These are phyloP conservation scores for Phytophthora melonis DNA, from an alignment of 352 stramenopile species.

Conservation along the genomic window DNA sequence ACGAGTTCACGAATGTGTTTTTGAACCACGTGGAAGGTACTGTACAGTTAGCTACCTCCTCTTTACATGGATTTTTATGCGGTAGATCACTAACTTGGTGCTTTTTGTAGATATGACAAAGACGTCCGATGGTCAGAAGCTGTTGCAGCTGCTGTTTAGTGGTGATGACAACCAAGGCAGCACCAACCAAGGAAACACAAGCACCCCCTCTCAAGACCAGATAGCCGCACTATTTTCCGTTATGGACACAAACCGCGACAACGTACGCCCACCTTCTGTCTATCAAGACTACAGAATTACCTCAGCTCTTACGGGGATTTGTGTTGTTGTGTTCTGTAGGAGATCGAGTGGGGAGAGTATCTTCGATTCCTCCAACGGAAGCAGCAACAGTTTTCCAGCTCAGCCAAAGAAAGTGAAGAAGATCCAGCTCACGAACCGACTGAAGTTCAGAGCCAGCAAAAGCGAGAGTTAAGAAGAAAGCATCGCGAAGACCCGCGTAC, in stretches of 20 bases:
- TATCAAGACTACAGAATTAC: not conserved
- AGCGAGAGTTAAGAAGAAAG: slow-evolving; percentile 38
- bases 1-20: slow-evolving; percentile 68
- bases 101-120: slow-evolving; percentile 42
- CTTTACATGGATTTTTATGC: not conserved
- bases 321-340: slow-evolving; percentile 23
- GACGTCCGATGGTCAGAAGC: slow-evolving; percentile 49
- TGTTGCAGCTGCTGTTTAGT: slow-evolving; percentile 50
- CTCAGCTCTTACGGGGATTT: not conserved
- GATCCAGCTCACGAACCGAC: not conserved
- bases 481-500: slow-evolving; percentile 34
- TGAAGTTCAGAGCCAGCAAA: slow-evolving; percentile 19
- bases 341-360: slow-evolving; percentile 71
- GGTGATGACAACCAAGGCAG: slow-evolving; percentile 9
- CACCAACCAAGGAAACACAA: not conserved
- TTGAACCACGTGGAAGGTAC: slow-evolving; percentile 49
- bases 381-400: slow-evolving; percentile 1
- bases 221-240: slow-evolving; percentile 52
- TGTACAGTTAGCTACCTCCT: not conserved
- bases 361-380: slow-evolving; percentile 50
- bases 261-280: slow-evolving; percentile 33
- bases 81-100: not conserved
- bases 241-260: slow-evolving; percentile 62
- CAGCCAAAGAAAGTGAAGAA: not conserved
- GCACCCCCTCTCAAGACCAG: slow-evolving; percentile 11